Base-by-base conservation (phyloP, 257 asterid genomes). In the Penstemon newberryi region DNA sequence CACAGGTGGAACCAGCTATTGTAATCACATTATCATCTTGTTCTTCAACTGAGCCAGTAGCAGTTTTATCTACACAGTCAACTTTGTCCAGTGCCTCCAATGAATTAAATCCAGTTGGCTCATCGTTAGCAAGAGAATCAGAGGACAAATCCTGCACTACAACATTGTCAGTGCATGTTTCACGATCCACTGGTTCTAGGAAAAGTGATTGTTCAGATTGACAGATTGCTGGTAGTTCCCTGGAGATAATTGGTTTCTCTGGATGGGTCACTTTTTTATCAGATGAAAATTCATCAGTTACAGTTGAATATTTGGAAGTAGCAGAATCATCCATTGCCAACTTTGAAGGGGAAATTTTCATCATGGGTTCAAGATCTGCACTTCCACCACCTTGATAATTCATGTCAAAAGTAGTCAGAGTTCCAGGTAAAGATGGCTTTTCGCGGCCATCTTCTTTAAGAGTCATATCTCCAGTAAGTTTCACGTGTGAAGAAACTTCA, bases 21-120 rank as follows among this genome's bases (percentile, higher is more conserved):
- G 72, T 66, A 19, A 56, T 60, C 68, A 44, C 50, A 42, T 70
- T 56, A 53, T 60, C 71, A 79, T 70, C 71, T 73, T 77, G 75
- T 69, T 81, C 83, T 53, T 60, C 74, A 37, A 33, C 66, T 62
- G 82, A 76, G 50, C 63, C 58, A 60, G 65, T 64, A 46, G 60
- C 75, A 39, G 66, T 70, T 25, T 63, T 60, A 57, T 61, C 70
- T 54, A 55, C 13, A 60, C 67, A 56, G 59, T 71, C 73, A 67
- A 63, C 82, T 67, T 80, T 77, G 60, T 80, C 81, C 71, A 13
- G 82, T 43, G 77, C 12, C n/a, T 73, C 83, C 25, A 79, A 74
- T 56, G 78, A 61, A 73, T 60, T 70, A 18, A 63, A 76, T 77
- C 52, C 77, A 70, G 71, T 71, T 53, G 84, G 83, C 75, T 70